These are phyloP conservation scores for Cornus controversa DNA, from an alignment of 148 eudicot species.

Conservation along the genomic window DNA sequence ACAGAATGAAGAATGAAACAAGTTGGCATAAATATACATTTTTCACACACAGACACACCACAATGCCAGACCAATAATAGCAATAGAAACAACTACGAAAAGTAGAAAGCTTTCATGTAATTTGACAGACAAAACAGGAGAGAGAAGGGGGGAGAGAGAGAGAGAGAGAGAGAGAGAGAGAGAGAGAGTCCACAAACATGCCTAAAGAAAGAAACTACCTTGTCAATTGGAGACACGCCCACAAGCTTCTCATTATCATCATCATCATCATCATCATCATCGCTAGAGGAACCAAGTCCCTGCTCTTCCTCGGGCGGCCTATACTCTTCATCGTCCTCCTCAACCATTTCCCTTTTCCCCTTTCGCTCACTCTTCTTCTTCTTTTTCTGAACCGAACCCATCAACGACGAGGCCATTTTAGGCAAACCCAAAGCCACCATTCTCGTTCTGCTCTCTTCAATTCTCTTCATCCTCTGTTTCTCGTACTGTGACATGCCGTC, in stretches of 20 bases:
- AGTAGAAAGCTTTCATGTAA: neutral
- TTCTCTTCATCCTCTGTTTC: slow-evolving; percentile 56
- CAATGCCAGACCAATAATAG: neutral
- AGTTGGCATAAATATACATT: too few relatives aligned
- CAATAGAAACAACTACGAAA: neutral
- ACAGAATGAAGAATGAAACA: too few relatives aligned
- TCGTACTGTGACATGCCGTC: slow-evolving; percentile 49
- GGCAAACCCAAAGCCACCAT: slow-evolving; percentile 70
- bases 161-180: neutral
- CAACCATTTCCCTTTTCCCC: slow-evolving; percentile 31
- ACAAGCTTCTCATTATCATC: slow-evolving; percentile 21
- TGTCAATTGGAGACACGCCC: slow-evolving; percentile 18
- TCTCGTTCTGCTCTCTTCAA: slow-evolving; percentile 64
- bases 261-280: slow-evolving; percentile 32
- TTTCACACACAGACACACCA: neutral
- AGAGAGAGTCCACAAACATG: too few relatives aligned
- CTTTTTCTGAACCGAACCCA: slow-evolving; percentile 32
- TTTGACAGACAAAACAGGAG: neutral
- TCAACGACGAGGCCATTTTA: slow-evolving; percentile 50
- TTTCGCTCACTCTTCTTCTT: slow-evolving; percentile 24
- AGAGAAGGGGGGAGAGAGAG: too few relatives aligned
- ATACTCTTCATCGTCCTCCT: slow-evolving; percentile 69
- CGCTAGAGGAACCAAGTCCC: slow-evolving; percentile 25
- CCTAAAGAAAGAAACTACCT: slow-evolving; percentile 25
- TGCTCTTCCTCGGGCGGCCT: slow-evolving; percentile 42